phyloP scores from a whole-genome alignment of 1,284 basidiomycete species.

The Boletellus sp. region DNA sequence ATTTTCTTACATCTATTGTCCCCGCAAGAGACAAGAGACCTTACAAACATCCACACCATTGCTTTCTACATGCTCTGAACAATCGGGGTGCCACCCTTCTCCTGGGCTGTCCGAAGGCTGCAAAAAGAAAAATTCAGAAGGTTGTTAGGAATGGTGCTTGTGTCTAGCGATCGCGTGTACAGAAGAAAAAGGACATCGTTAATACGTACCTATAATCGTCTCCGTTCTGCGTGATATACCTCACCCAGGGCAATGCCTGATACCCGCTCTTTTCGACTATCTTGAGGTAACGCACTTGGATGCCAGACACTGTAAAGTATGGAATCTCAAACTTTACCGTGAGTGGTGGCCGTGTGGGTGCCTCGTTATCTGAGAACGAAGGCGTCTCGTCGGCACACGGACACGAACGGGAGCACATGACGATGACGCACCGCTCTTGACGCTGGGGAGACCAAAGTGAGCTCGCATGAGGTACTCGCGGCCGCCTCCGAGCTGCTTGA shows the following conservation, averaged over 20 bases:
- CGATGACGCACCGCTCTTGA: conserved; percentile 66
- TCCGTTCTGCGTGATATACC: conserved; percentile 93
- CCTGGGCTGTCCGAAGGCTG: conserved; percentile 71
- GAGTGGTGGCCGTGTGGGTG: conserved; percentile 81
- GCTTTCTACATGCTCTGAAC: conserved; percentile 41
- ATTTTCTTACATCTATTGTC: neutral
- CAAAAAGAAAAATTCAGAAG: neutral
- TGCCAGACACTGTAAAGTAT: conserved; percentile 95
- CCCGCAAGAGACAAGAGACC: conserved; percentile 1
- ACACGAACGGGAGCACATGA: neutral
- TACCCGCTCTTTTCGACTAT: conserved; percentile 98
- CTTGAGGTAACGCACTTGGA: conserved; percentile 95
- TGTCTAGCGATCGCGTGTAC: too few relatives aligned
- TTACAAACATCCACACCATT: too few relatives aligned
- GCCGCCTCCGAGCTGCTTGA: conserved; percentile 91
- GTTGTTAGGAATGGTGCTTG: too few relatives aligned
- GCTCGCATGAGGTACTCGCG: conserved; percentile 95
- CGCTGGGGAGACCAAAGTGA: conserved; percentile 91
- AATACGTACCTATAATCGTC: conserved; percentile 83
- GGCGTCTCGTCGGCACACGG: neutral
- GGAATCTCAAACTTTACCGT: conserved; percentile 98
- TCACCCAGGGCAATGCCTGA: conserved; percentile 88
- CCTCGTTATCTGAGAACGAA: conserved; percentile 13
- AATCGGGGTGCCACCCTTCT: conserved; percentile 71
- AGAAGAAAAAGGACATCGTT: neutral